Conservation (phyloP, 495 filamentous ascomycete genomes). For the Geopyxis carbonaria region DNA sequence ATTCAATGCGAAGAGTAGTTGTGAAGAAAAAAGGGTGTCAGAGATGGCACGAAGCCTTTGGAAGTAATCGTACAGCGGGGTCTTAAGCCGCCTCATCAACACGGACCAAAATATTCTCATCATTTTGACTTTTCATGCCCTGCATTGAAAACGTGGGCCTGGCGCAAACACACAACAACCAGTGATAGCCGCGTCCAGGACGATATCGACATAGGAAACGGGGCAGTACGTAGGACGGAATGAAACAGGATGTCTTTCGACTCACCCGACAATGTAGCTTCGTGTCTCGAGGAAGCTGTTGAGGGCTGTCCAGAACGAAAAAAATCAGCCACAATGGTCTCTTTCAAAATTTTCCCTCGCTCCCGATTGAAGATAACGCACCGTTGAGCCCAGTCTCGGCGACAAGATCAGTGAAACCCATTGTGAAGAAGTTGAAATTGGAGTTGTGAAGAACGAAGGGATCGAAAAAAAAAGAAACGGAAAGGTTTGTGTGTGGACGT, state of each 20-base stretch:
- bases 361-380: slow-evolving; percentile 33
- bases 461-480: slow-evolving; percentile 2
- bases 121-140: slow-evolving; percentile 39
- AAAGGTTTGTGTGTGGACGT: no score
- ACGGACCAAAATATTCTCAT: slow-evolving; percentile 96
- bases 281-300: slow-evolving; percentile 79
- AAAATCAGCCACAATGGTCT: not conserved
- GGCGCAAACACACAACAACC: no score
- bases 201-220: no score
- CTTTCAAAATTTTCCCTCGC: not conserved
- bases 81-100: slow-evolving; percentile 99
- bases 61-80: slow-evolving; percentile 72
- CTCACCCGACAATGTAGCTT: slow-evolving; percentile 88
- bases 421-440: slow-evolving; percentile 31
- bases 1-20: slow-evolving; percentile 12
- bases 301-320: slow-evolving; percentile 43
- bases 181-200: no score
- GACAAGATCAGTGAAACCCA: slow-evolving; percentile 92
- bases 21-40: slow-evolving; percentile 37
- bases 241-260: slow-evolving; percentile 13
- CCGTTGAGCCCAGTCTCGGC: slow-evolving; percentile 71
- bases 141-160: no score
- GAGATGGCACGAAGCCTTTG: slow-evolving; percentile 66
- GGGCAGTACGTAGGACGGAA: no score
- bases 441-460: not conserved